Conservation (phyloP, 164 flowering plant species). For the Berberis vulgaris region DNA sequence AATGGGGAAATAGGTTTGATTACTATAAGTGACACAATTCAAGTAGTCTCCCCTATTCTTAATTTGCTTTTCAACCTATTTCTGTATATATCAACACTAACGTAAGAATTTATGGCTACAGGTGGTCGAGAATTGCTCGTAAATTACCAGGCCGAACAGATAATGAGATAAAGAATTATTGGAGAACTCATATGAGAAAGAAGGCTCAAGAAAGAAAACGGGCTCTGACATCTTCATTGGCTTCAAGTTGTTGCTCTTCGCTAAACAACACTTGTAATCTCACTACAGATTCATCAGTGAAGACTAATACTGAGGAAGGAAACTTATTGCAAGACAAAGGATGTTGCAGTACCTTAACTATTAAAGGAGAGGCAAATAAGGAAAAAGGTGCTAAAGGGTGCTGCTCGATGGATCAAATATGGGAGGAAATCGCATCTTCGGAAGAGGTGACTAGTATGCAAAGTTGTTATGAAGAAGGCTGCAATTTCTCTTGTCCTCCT, state of each 20-base stretch:
- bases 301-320: conserved; percentile 23
- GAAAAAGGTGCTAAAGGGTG: conserved; percentile 27
- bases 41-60: not conserved
- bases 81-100: not conserved
- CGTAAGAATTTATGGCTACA: conserved; percentile 9
- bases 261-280: not conserved
- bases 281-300: not conserved
- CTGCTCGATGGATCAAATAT: conserved; percentile 80
- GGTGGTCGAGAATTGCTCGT: conserved; percentile 95
- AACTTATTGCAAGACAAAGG: conserved; percentile 37
- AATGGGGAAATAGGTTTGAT: conserved; percentile 93
- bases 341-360: not conserved
- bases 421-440: conserved; percentile 66
- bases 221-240: conserved; percentile 25
- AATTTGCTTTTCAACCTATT: not conserved
- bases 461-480: conserved; percentile 21
- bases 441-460: conserved; percentile 26
- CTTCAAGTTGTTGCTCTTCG: conserved; percentile 31
- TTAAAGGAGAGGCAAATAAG: conserved; percentile 14
- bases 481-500: conserved; percentile 31
- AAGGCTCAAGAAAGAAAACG: conserved; percentile 74
- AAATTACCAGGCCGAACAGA: conserved; percentile 91
- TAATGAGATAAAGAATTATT: conserved; percentile 95
- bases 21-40: conserved; percentile 3
- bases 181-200: conserved; percentile 94